These are phyloP conservation scores for Euphrasia arctica DNA, from an alignment of 305 asterid species.

Conservation along the genomic window DNA sequence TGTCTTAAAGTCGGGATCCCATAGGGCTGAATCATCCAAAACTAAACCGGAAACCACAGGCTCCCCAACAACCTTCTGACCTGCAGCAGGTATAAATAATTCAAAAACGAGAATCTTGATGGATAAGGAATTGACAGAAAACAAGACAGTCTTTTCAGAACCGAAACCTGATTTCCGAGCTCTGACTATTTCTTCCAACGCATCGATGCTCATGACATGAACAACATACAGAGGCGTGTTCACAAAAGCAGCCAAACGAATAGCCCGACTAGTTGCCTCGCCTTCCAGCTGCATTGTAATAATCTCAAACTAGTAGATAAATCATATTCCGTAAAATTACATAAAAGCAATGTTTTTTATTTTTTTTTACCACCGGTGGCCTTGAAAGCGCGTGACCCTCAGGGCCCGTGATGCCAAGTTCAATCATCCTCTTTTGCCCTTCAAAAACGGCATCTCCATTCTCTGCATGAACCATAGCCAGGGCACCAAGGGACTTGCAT, in stretches of 20 bases:
- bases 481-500: conserved; percentile 95
- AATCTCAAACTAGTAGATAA: background rate
- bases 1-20: conserved; percentile 82
- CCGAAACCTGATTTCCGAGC: conserved; percentile 88
- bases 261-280: conserved; percentile 94
- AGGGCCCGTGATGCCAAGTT: conserved; percentile 93
- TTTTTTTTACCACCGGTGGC: conserved; percentile 67
- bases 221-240: conserved; percentile 89
- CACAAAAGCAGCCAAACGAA: conserved; percentile 91
- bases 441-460: conserved; percentile 97
- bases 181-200: conserved; percentile 93
- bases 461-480: conserved; percentile 98
- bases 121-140: background rate
- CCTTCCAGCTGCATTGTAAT: conserved; percentile 73
- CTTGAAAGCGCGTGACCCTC: conserved; percentile 98
- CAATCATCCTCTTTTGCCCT: conserved; percentile 89
- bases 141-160: background rate
- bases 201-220: conserved; percentile 99
- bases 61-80: conserved; percentile 95
- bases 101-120: no score
- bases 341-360: background rate
- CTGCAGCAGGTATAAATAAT: conserved; percentile 38
- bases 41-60: conserved; percentile 88
- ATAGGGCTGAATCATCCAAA: conserved; percentile 82
- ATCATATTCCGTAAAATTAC: conserved; percentile 20